Evolutionary conservation across 2,329 filamentous ascomycete species (phyloP), one percentile per base, ranked within the genome.

Genomic region (Periconia sp.): DNA sequence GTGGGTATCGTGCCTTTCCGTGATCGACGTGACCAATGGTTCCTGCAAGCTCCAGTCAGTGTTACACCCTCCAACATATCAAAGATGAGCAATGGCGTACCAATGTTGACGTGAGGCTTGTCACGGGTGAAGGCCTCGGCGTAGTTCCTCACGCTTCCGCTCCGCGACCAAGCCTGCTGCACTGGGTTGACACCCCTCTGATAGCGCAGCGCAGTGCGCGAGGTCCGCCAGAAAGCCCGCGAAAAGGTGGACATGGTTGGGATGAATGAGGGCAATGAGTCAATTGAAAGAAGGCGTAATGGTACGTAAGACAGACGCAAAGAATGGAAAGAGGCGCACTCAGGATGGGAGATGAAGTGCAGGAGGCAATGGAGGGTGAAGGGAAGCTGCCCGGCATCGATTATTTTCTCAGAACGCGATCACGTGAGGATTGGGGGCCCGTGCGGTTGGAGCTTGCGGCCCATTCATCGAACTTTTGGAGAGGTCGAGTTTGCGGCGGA

Each of bases 1-100:
- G 52, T 53, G 30, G 50, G 30, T 53, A 41, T 80, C 57, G 46
- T 63, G 96, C 92, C 90, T 99, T 99, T 82, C 93, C 93, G 81
- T 99, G 93, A 85, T 99, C 94, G 79, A 99, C 94, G 83, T 99
- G 94, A 69, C 94, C 94, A 80, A 99, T 99, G 68, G 94, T 99
- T 76, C 89, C 89, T 92, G 51, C 31, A 3, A 33, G 42, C 47
- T 37, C 33, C 11, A n/a, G 33, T 68, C 56, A 66, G 59, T 31
- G 20, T n/a, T 13, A 50, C 33, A n/a, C 33, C 1, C 47, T 7
- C 18, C 35, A 5, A 44, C 43, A 19, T 46, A 23, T 6, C 40
- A 0, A 30, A 14, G 0, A 30, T 11, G 19, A 46, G n/a, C 8
- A 37, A 37, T 37, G 15, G 55, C 81, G 64, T 82, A 90, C 94